A percentile compares a stretch with the other conserved stretches of the same genome.
Conservation (phyloP, 768 basidiomycete genomes). For the Leccinum obscurum region DNA sequence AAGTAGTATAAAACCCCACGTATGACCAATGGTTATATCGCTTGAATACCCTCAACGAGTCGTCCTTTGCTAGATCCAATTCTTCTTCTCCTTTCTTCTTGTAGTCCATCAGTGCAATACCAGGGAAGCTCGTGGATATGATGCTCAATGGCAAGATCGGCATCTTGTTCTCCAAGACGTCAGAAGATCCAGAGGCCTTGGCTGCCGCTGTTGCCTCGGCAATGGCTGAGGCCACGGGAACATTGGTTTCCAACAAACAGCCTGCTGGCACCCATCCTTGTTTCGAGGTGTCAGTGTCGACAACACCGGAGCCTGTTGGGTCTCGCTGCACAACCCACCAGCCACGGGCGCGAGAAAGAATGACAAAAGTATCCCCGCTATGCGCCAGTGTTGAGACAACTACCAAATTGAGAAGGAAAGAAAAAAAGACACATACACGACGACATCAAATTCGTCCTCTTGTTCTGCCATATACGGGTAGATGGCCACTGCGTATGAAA, state of each 20-base stretch:
- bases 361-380: constrained; percentile 92
- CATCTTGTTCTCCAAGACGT: constrained; percentile 49
- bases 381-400: constrained; percentile 8
- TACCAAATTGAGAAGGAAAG: neutral
- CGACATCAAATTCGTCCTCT: constrained; percentile 97
- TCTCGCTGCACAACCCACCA: constrained; percentile 99
- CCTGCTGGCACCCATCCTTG: constrained; percentile 99
- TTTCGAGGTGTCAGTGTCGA: constrained; percentile 73
- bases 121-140: constrained; percentile 97
- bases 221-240: constrained; percentile 86
- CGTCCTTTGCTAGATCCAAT: constrained; percentile 85
- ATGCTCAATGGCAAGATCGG: constrained; percentile 90
- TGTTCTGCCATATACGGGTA: constrained; percentile 99
- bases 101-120: constrained; percentile 95
- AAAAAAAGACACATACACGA: constrained; percentile 66
- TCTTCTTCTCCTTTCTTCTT: constrained; percentile 93
- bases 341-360: constrained; percentile 90
- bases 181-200: constrained; percentile 43
- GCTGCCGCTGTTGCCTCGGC: constrained; percentile 76
- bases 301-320: constrained; percentile 76
- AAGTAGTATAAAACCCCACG: constrained; percentile 42
- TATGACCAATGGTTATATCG: constrained; percentile 98
- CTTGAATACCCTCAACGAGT: constrained; percentile 90
- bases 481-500: constrained; percentile 96
- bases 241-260: constrained; percentile 89